Conservation (phyloP, 805 yeast genomes). For the Yueomyces sinensis region DNA sequence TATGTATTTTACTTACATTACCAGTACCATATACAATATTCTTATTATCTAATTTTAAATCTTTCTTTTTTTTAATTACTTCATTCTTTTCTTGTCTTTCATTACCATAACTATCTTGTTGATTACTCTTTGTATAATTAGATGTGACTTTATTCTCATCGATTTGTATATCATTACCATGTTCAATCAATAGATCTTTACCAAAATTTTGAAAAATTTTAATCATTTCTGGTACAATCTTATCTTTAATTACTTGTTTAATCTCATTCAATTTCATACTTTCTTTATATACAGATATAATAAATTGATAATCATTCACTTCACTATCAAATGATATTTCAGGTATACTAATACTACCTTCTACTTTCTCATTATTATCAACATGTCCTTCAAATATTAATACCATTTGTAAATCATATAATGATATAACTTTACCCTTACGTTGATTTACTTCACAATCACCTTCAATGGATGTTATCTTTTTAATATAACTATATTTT, state of each 20-base stretch:
- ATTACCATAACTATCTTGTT: constrained; percentile 21
- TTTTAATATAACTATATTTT: constrained; percentile 23
- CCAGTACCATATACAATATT: no score
- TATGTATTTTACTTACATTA: no score
- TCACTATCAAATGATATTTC: constrained; percentile 91
- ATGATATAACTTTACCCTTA: constrained; percentile 87
- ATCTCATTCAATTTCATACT: constrained; percentile 39
- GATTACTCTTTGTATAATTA: constrained; percentile 38
- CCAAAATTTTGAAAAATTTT: no score
- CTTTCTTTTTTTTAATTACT: no score
- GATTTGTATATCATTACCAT: constrained; percentile 82
- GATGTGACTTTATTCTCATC: constrained; percentile 53
- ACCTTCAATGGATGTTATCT: constrained; percentile 53
- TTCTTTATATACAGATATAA: constrained; percentile 47
- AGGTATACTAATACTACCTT: constrained; percentile 74
- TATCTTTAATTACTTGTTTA: constrained; percentile 36
- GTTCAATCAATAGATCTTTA: constrained; percentile 53
- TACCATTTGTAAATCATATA: constrained; percentile 68
- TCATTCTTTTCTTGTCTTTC: no score
- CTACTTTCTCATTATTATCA: constrained; percentile 23
- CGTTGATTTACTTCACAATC: constrained; percentile 96
- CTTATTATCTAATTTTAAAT: no score
- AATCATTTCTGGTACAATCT: no score
- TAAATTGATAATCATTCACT: constrained; percentile 74
- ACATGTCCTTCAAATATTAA: constrained; percentile 32